Percentiles rank a stretch among this genome's conserved stretches.
Evolutionary conservation across 2,329 filamentous ascomycete species (phyloP).

Genomic region (Colletotrichum cordylinicola): DNA sequence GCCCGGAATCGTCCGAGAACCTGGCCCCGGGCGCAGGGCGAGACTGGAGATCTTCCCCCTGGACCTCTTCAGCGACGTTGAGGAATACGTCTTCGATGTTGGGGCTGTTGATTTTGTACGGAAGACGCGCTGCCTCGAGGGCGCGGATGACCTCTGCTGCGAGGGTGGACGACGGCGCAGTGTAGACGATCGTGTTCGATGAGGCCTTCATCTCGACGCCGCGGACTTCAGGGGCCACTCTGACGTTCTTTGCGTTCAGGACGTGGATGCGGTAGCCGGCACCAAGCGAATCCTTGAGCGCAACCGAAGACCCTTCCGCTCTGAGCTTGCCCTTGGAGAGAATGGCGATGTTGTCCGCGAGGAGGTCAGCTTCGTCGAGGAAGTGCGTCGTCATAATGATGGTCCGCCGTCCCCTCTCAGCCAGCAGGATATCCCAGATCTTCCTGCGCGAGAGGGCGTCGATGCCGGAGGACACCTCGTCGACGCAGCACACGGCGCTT

Average conservation of each 20-base stretch:
- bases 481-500: conserved; percentile 74
- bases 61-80: conserved; percentile 80
- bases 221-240: conserved; percentile 54
- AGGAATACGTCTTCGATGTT: conserved; percentile 95
- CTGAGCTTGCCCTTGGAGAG: conserved; percentile 71
- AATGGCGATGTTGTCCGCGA: conserved; percentile 75
- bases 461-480: conserved; percentile 77
- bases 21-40: background rate
- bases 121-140: conserved; percentile 72
- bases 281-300: conserved; percentile 70
- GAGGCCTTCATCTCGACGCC: conserved; percentile 62
- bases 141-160: conserved; percentile 74
- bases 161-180: conserved; percentile 70
- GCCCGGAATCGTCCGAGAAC: background rate
- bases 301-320: conserved; percentile 71
- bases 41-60: conserved; percentile 41
- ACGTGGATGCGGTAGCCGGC: conserved; percentile 39
- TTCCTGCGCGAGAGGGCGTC: conserved; percentile 69
- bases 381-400: conserved; percentile 79
- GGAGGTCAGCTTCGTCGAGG: conserved; percentile 76
- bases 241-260: conserved; percentile 48
- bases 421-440: conserved; percentile 65
- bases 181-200: conserved; percentile 78
- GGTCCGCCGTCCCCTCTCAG: conserved; percentile 69
- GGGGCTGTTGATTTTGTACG: conserved; percentile 87